Conservation (phyloP, 2,329 filamentous ascomycete species). For the Calonectria hongkongensis region DNA sequence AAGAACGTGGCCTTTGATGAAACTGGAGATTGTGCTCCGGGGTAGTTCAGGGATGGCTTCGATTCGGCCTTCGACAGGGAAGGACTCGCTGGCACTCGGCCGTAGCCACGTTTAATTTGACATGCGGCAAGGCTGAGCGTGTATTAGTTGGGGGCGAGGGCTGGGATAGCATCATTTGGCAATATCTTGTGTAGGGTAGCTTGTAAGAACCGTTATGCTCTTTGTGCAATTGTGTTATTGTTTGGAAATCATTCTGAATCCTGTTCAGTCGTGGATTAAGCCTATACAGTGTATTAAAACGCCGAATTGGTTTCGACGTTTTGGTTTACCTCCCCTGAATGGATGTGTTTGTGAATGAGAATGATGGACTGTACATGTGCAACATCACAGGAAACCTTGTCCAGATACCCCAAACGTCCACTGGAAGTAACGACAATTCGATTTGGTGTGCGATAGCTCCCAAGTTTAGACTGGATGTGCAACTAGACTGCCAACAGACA, state of each 20-base stretch:
- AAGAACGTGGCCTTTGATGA: slow-evolving; percentile 16
- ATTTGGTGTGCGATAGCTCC: background rate
- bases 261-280: background rate
- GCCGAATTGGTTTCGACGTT: too few species aligned
- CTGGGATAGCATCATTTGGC: background rate
- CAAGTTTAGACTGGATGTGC: background rate
- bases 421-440: background rate
- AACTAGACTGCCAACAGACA: background rate
- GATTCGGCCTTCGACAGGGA: slow-evolving; percentile 17
- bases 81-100: slow-evolving; percentile 13
- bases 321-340: too few species aligned
- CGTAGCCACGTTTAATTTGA: slow-evolving; percentile 21
- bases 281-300: too few species aligned
- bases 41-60: slow-evolving; percentile 6
- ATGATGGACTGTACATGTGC: background rate
- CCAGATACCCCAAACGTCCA: background rate
- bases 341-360: background rate
- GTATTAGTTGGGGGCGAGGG: too few species aligned
- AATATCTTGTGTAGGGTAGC: slow-evolving; percentile 1
- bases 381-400: background rate
- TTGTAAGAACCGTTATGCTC: background rate
- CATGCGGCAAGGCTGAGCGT: slow-evolving; percentile 1
- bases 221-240: background rate
- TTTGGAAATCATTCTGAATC: background rate
- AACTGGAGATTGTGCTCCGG: slow-evolving; percentile 2